Percentiles rank a stretch among this genome's conserved stretches.
Conservation (phyloP, 2,329 filamentous ascomycete species). For the Amesomyces nigricolor region DNA sequence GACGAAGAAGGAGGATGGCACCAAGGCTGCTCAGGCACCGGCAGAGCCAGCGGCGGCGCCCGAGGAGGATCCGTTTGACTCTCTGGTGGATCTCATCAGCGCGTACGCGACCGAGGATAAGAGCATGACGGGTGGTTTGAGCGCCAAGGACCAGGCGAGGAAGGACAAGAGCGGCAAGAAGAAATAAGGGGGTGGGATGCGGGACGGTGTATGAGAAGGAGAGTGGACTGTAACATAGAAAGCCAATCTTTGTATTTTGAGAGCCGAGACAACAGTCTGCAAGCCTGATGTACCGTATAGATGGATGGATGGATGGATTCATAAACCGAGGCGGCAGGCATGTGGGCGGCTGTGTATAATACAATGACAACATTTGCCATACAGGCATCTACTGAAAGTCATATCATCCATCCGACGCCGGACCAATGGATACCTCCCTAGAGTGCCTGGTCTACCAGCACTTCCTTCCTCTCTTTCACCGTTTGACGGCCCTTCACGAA, state of each 20-base stretch:
- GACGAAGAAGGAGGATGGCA: conserved; percentile 19
- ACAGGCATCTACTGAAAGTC: background rate
- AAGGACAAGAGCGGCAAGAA: conserved; percentile 37
- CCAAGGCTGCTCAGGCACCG: conserved; percentile 27
- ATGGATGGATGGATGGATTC: background rate
- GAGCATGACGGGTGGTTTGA: conserved; percentile 36
- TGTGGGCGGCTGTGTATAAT: conserved; percentile 27
- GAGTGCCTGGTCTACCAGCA: background rate
- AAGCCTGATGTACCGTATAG: background rate
- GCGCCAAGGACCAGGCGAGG: conserved; percentile 35
- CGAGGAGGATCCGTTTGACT: conserved; percentile 31
- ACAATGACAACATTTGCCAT: conserved; percentile 8
- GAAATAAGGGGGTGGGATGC: conserved; percentile 16
- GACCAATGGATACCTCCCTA: background rate
- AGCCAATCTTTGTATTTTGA: conserved; percentile 6
- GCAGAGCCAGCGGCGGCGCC: conserved; percentile 23
- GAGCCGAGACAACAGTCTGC: background rate
- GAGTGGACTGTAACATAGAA: conserved; percentile 16
- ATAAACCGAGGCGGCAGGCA: background rate
- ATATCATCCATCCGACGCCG: background rate
- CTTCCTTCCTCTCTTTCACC: background rate
- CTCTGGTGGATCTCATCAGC: conserved; percentile 47
- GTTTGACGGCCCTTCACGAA: conserved; percentile 4
- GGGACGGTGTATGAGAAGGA: background rate
- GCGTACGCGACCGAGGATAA: conserved; percentile 42